These are phyloP conservation scores for Entonaema liquescens DNA, from an alignment of 495 filamentous ascomycete genomes.

Conservation along the genomic window DNA sequence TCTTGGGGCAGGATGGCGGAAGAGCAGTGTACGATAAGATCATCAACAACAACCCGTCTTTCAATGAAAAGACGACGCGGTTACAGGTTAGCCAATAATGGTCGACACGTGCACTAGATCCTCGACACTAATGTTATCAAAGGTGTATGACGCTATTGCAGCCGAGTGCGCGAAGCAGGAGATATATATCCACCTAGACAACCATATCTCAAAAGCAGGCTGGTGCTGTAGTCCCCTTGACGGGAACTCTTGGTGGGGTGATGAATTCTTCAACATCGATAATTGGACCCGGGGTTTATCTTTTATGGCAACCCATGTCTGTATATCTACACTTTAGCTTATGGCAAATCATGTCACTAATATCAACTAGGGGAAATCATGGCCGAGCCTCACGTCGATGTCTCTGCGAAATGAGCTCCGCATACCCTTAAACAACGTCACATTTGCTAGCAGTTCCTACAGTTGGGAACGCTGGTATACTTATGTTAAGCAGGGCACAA, in stretches of 20 bases:
- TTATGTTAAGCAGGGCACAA: constrained; percentile 54
- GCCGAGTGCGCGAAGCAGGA: constrained; percentile 56
- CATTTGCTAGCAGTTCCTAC: constrained; percentile 50
- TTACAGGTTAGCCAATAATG: constrained; percentile 48
- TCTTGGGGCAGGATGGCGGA: constrained; percentile 54
- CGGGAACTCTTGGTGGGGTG: constrained; percentile 67
- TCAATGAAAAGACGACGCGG: constrained; percentile 54
- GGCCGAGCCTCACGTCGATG: constrained; percentile 58
- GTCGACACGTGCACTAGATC: background rate
- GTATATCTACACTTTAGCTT: constrained; percentile 7
- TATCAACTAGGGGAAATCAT: constrained; percentile 50
- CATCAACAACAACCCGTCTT: constrained; percentile 56
- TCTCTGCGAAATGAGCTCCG: constrained; percentile 66
- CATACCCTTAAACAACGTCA: constrained; percentile 39
- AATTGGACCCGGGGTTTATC: constrained; percentile 63
- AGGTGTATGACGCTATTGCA: constrained; percentile 61
- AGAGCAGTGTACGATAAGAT: constrained; percentile 52
- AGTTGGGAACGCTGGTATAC: constrained; percentile 63
- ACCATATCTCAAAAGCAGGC: constrained; percentile 65
- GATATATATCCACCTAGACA: constrained; percentile 66
- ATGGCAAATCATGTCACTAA: constrained; percentile 10
- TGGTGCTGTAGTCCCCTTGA: constrained; percentile 65
- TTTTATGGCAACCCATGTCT: constrained; percentile 63
- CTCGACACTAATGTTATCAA: constrained; percentile 9
- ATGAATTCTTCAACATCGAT: constrained; percentile 59